Conservation (phyloP, 169 alveolate genomes). For the Plasmodium inui region DNA sequence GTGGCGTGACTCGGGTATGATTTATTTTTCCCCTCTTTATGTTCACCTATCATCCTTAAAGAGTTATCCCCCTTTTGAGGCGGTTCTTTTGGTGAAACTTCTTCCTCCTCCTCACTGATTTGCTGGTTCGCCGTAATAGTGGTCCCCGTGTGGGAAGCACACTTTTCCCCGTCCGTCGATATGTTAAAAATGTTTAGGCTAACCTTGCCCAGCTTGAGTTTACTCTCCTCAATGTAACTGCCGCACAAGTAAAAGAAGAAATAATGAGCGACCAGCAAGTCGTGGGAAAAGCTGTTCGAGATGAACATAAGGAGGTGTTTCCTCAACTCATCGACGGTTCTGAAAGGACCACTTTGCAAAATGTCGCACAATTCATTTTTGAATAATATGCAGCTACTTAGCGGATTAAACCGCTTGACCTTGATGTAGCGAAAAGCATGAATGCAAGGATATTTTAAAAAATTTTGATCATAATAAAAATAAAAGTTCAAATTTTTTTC, state of each 20-base stretch:
- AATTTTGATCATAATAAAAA: constrained; percentile 67
- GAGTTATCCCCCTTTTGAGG: background rate
- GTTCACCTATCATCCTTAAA: background rate
- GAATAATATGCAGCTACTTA: constrained; percentile 58
- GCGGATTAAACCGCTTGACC: constrained; percentile 53
- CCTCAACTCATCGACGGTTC: constrained; percentile 27
- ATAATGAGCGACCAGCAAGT: constrained; percentile 51
- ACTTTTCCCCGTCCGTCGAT: background rate
- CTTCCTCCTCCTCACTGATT: background rate
- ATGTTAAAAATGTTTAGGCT: constrained; percentile 51
- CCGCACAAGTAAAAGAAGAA: constrained; percentile 71
- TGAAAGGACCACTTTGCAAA: constrained; percentile 44
- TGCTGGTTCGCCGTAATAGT: background rate
- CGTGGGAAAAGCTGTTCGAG: constrained; percentile 37
- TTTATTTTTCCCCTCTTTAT: background rate
- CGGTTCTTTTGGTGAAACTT: background rate
- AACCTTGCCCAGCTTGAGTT: constrained; percentile 51
- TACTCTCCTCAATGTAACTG: constrained; percentile 55
- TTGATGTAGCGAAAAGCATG: constrained; percentile 65
- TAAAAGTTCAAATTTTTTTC: constrained; percentile 48
- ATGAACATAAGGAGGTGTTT: constrained; percentile 34
- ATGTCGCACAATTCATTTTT: constrained; percentile 42
- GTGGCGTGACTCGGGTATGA: background rate
- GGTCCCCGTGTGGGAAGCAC: background rate
- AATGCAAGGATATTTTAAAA: constrained; percentile 68